phyloP scores from a whole-genome alignment of 495 filamentous ascomycete species.

The Podospora bellae-mahoneyi region DNA sequence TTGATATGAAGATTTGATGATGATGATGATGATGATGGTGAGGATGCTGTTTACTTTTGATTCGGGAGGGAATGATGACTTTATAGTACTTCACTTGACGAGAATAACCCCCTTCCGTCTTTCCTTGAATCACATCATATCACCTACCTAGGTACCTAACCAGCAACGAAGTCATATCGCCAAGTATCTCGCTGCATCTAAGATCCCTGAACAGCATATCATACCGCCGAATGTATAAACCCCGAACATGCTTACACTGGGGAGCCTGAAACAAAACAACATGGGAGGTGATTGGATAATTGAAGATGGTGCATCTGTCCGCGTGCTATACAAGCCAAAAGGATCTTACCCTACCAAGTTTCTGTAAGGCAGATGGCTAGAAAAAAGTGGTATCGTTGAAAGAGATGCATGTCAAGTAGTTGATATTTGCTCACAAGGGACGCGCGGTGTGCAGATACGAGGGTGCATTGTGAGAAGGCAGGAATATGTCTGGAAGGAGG shows the following conservation, averaged over 20 bases:
- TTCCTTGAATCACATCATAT: too few species aligned
- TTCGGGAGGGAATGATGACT: too few species aligned
- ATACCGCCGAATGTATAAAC: too few species aligned
- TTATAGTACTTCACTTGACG: too few species aligned
- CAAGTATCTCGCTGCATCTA: too few species aligned
- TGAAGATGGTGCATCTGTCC: not conserved
- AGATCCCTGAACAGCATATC: too few species aligned
- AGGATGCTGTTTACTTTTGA: not conserved
- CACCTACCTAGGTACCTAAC: too few species aligned
- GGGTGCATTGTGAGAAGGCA: not conserved
- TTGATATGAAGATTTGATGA: not conserved
- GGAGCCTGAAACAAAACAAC: not conserved
- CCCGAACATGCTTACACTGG: too few species aligned
- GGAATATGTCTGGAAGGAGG: not conserved
- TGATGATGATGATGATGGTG: not conserved
- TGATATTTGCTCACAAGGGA: not conserved
- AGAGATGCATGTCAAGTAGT: not conserved
- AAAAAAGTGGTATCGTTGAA: not conserved
- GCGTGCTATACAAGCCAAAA: not conserved
- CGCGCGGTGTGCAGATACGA: not conserved
- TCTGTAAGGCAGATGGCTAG: not conserved
- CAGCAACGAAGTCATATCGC: too few species aligned
- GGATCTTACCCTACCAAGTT: not conserved
- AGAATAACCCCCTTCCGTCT: too few species aligned
- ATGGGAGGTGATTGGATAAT: not conserved